Percentiles rank a stretch among this genome's conserved stretches.
These are phyloP conservation scores for Phlegmacium glaucopus DNA, from an alignment of 768 basidiomycete species.

Conservation along the genomic window DNA sequence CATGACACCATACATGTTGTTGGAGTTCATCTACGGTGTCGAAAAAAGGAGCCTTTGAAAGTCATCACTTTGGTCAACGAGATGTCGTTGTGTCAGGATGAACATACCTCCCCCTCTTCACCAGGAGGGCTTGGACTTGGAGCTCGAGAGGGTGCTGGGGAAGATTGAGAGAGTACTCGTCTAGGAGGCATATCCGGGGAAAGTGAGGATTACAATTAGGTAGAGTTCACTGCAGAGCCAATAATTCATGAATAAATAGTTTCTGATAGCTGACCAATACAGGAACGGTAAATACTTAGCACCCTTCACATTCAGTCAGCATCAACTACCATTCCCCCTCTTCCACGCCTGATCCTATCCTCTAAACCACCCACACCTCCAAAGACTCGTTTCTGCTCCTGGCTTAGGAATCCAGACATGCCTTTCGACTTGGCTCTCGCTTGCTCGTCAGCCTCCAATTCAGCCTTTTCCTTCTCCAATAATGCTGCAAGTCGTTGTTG, in stretches of 20 bases:
- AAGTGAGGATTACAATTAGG: not conserved
- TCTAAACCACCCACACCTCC: constrained; percentile 75
- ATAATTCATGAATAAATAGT: constrained; percentile 5
- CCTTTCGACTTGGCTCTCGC: constrained; percentile 70
- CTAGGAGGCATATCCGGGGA: constrained; percentile 42
- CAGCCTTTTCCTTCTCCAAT: constrained; percentile 75
- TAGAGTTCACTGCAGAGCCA: not conserved
- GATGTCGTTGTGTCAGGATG: not conserved
- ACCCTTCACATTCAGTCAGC: constrained; percentile 38
- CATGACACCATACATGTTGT: constrained; percentile 72
- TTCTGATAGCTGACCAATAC: constrained; percentile 18
- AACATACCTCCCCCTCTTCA: constrained; percentile 40
- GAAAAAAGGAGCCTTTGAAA: constrained; percentile 54
- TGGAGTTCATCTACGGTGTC: constrained; percentile 84
- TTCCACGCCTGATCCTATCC: constrained; percentile 71
- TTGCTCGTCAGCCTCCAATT: constrained; percentile 68
- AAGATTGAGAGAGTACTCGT: constrained; percentile 46
- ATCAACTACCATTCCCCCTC: constrained; percentile 67
- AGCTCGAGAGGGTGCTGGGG: constrained; percentile 46
- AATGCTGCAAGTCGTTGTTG: constrained; percentile 66
- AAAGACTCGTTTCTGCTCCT: constrained; percentile 84
- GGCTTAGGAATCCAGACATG: constrained; percentile 75
- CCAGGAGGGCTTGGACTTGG: constrained; percentile 43
- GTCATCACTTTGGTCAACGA: not conserved
- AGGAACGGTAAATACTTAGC: not conserved